These are phyloP conservation scores for Fusarium sp. DNA, from an alignment of 2,329 filamentous ascomycete genomes.

Conservation along the genomic window DNA sequence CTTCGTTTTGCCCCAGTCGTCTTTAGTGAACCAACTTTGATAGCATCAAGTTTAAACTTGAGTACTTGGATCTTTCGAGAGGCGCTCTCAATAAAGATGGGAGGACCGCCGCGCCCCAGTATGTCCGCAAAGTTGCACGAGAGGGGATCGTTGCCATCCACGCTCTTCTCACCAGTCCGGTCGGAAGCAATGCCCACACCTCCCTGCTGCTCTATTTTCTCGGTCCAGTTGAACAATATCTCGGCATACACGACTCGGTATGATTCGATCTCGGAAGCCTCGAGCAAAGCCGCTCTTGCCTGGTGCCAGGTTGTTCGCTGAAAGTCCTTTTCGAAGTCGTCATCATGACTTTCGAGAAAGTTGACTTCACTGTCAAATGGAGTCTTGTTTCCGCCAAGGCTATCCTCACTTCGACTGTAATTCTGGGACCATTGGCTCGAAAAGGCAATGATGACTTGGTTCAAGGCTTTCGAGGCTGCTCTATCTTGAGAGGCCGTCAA, in stretches of 20 bases:
- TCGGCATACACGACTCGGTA: neutral
- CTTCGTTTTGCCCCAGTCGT: neutral
- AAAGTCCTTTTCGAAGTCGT: neutral
- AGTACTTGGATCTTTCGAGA: neutral
- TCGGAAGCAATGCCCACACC: neutral
- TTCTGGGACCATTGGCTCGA: neutral
- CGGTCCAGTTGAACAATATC: neutral
- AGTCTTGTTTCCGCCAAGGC: neutral
- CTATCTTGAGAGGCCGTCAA: neutral
- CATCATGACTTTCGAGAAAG: neutral
- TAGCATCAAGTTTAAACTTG: neutral
- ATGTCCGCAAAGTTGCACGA: neutral
- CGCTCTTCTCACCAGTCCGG: neutral
- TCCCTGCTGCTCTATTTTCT: neutral
- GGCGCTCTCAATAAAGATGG: neutral
- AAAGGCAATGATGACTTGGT: neutral
- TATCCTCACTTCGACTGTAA: too few relatives aligned
- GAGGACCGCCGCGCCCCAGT: neutral
- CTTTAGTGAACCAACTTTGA: neutral
- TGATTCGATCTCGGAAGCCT: neutral
- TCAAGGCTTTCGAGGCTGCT: neutral
- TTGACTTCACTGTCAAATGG: neutral
- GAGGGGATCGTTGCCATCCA: neutral
- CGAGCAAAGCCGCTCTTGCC: neutral
- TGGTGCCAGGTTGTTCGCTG: neutral